Percentiles rank a stretch among this genome's conserved stretches.
Conservation (phyloP, 306 rosid genomes). For the Senna siamea region DNA sequence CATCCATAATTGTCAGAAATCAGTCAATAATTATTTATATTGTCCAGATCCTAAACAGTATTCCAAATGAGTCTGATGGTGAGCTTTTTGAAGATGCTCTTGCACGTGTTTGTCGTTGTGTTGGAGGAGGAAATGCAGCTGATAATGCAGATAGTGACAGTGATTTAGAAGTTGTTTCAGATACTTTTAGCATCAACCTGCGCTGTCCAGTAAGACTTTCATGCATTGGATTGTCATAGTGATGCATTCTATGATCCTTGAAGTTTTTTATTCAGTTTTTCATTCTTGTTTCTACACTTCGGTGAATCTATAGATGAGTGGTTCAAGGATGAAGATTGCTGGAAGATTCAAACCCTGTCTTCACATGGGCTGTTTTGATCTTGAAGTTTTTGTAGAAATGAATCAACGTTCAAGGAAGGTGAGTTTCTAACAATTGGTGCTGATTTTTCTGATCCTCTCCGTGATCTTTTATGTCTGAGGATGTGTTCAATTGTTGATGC, state of each 20-base stretch:
- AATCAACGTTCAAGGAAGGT: conserved; percentile 98
- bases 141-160: conserved; percentile 91
- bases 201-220: conserved; percentile 90
- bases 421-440: conserved; percentile 38
- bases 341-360: conserved; percentile 96
- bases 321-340: conserved; percentile 97
- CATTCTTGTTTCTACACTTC: conserved; percentile 3
- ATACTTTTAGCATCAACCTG: conserved; percentile 76
- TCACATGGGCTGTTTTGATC: conserved; percentile 98
- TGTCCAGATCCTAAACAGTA: conserved; percentile 65
- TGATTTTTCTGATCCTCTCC: conserved; percentile 7
- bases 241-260: not conserved
- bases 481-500: conserved; percentile 61
- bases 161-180: conserved; percentile 97
- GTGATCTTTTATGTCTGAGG: conserved; percentile 28
- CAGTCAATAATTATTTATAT: conserved; percentile 28
- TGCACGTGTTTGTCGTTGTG: conserved; percentile 83
- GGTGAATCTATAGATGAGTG: conserved; percentile 80
- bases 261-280: conserved; percentile 31
- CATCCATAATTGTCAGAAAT: not conserved
- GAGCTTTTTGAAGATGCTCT: conserved; percentile 88
- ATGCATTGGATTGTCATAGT: conserved; percentile 27
- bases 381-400: conserved; percentile 94
- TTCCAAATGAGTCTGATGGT: conserved; percentile 90
- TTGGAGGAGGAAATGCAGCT: conserved; percentile 78